Base-by-base conservation (phyloP, 75 land plant species). In the Pseudotsuga menziesii region DNA sequence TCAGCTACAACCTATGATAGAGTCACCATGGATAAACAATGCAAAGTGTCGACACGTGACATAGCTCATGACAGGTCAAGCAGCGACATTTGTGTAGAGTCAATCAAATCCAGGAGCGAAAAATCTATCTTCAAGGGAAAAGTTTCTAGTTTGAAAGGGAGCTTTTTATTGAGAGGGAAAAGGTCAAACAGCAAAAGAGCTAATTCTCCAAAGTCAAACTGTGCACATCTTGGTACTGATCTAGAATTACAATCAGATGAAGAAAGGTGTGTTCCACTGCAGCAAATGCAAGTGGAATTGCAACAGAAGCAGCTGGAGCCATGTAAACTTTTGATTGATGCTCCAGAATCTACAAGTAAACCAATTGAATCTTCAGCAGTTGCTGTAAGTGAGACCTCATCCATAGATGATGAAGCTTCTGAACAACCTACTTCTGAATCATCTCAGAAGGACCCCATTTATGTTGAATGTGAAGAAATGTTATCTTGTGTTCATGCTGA, bases 111-210 rank as follows among this genome's bases (percentile, higher is more conserved):
- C 13, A 87, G 85, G 64, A 78, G 77, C 36, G 52, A 57, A 16
- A 89, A 89, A 75, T 83, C 83, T 35, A 82, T 81, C 44, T 77
- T 89, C 25, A 89, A 75, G 57, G 93, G 84, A 72, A 91, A 87
- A 71, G 93, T 89, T 73, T 88, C 91, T 13, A 87, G 85, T 78
- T 85, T 91, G 48, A 73, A 73, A 48, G 23, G 75, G 32, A 54
- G 44, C 75, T 91, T 91, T 78, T 88, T 87, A 75, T 86, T 84
- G 9, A 89, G 79, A 80, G 89, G 78, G 39, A 91, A 85, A 57
- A 86, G 81, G 70, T 44, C 80, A 3, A 81, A 44, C 71, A 86
- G 79, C 74, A 86, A 83, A 16, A 88, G 81, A 76, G 59, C 80
- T 57, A 17, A 41, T 44, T 57, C 79, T 78, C 75, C 82, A 58